A percentile compares a stretch with the other conserved stretches of the same genome.
These are phyloP conservation scores for Suillus fuscotomentosus DNA, from an alignment of 768 basidiomycete species.

Conservation along the genomic window DNA sequence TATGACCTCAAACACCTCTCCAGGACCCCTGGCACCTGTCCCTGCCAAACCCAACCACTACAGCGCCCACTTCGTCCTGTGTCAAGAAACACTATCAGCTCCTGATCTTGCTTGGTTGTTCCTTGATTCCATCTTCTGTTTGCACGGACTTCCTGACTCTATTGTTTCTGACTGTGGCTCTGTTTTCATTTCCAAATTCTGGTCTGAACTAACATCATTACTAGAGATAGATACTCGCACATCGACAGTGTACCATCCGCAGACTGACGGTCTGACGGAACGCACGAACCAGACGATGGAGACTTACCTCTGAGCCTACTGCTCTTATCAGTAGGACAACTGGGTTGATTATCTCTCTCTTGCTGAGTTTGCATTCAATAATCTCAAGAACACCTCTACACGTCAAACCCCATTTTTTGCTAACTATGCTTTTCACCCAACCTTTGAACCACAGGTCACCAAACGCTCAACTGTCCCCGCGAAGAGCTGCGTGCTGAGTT, in stretches of 20 bases:
- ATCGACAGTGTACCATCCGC: slow-evolving; percentile 44
- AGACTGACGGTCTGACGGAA: slow-evolving; percentile 41
- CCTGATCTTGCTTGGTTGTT: slow-evolving; percentile 12
- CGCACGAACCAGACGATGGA: slow-evolving; percentile 37
- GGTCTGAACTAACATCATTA: slow-evolving; percentile 17
- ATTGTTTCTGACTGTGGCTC: slow-evolving; percentile 25
- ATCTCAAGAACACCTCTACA: too few species aligned
- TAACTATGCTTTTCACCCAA: too few species aligned
- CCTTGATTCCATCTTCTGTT: slow-evolving; percentile 9
- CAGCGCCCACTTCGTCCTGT: slow-evolving; percentile 13
- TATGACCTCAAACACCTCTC: too few species aligned
- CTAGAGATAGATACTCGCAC: slow-evolving; percentile 13
- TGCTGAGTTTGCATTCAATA: too few species aligned
- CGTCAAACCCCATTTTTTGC: too few species aligned
- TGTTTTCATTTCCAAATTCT: slow-evolving; percentile 24
- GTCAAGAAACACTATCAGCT: slow-evolving; percentile 5
- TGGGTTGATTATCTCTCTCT: too few species aligned
- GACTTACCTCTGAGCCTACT: slow-evolving; percentile 35
- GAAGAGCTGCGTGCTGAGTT: too few species aligned
- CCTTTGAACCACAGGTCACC: too few species aligned
- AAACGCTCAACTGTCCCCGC: too few species aligned
- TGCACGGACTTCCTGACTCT: slow-evolving; percentile 19
- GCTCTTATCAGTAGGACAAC: slow-evolving; percentile 40
- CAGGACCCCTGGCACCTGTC: too few species aligned
- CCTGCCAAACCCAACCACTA: too few species aligned